These are phyloP conservation scores for Filosporella fistucella DNA, from an alignment of 495 filamentous ascomycete genomes.

Conservation along the genomic window DNA sequence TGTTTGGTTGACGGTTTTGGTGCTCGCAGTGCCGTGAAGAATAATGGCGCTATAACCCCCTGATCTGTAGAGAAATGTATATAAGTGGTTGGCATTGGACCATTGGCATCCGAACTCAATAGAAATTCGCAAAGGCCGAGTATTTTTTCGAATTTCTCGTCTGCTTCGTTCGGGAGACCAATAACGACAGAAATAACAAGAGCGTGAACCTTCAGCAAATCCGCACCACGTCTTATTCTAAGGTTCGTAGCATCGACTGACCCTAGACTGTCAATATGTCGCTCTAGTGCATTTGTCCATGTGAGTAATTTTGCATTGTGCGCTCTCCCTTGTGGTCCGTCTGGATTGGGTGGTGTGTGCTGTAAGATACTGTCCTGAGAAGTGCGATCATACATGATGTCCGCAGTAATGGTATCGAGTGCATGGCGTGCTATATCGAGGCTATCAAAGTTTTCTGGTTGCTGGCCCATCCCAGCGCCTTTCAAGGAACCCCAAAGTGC, in stretches of 20 bases:
- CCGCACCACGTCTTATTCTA: neutral
- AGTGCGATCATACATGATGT: slow-evolving; percentile 4
- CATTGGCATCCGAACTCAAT: neutral
- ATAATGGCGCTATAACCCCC: slow-evolving; percentile 23
- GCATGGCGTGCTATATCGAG: slow-evolving; percentile 16
- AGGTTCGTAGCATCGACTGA: neutral
- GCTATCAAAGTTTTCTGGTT: neutral
- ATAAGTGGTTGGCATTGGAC: neutral
- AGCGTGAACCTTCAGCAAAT: slow-evolving; percentile 7
- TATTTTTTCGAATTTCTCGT: slow-evolving; percentile 9
- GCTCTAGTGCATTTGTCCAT: slow-evolving; percentile 11
- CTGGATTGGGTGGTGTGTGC: neutral
- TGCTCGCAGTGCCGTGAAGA: slow-evolving; percentile 32
- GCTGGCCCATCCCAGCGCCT: neutral
- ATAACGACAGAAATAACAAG: slow-evolving; percentile 4
- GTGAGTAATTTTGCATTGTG: neutral
- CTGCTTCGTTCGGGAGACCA: neutral
- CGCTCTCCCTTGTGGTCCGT: neutral
- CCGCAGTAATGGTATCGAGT: slow-evolving; percentile 4
- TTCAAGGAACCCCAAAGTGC: slow-evolving; percentile 2
- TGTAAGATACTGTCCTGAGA: neutral
- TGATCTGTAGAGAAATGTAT: slow-evolving; percentile 6
- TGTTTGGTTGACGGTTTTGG: slow-evolving; percentile 34
- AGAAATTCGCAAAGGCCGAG: slow-evolving; percentile 7
- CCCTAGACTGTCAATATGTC: neutral